Conservation (phyloP, 805 yeast species). For the Kodamaea laetipori region DNA sequence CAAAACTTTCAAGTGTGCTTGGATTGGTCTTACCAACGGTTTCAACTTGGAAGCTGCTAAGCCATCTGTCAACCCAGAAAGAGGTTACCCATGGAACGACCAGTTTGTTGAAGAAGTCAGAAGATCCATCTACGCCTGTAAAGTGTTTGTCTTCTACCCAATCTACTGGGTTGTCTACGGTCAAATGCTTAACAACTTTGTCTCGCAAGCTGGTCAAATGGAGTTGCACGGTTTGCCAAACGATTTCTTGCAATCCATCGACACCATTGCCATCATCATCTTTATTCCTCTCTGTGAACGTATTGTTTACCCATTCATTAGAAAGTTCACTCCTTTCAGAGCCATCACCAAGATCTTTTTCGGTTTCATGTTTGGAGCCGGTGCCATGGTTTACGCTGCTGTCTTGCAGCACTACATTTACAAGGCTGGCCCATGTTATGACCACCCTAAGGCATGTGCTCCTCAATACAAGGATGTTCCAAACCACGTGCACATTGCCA, state of each 20-base stretch:
- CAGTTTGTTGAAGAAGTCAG: constrained; percentile 72
- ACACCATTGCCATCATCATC: constrained; percentile 74
- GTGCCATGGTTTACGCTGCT: constrained; percentile 75
- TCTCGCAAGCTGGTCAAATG: constrained; percentile 75
- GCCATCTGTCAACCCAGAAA: constrained; percentile 54
- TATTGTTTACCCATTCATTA: constrained; percentile 49
- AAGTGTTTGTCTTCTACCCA: constrained; percentile 70
- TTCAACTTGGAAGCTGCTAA: constrained; percentile 56
- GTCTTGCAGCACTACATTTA: constrained; percentile 72
- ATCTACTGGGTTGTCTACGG: constrained; percentile 73
- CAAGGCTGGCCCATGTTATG: constrained; percentile 72
- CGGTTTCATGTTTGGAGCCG: constrained; percentile 67
- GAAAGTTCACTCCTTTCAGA: constrained; percentile 53
- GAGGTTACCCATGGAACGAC: constrained; percentile 60
- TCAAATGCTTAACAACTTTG: constrained; percentile 72
- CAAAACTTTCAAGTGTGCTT: constrained; percentile 47
- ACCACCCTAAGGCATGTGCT: constrained; percentile 58
- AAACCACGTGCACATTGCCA: constrained; percentile 63
- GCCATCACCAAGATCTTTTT: constrained; percentile 71
- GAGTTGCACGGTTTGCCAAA: constrained; percentile 77
- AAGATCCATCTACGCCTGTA: constrained; percentile 68
- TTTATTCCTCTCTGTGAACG: constrained; percentile 73
- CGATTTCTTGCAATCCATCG: constrained; percentile 74
- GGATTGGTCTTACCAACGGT: constrained; percentile 48
- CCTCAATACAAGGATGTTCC: constrained; percentile 42